Evolutionary conservation across 768 basidiomycete species (phyloP).

Genomic region (Leccinum uliginosum): DNA sequence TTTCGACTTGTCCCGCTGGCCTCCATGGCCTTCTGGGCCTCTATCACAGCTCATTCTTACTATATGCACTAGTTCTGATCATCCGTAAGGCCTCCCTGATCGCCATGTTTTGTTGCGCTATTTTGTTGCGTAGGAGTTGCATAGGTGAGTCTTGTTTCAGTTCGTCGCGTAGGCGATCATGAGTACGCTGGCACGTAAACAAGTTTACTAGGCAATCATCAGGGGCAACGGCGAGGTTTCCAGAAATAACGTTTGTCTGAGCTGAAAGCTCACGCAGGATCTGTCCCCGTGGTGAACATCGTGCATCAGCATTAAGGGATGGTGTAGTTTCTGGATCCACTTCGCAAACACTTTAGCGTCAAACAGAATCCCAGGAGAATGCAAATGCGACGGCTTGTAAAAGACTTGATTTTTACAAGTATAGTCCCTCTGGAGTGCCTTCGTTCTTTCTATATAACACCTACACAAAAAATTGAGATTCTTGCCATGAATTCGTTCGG

Average conservation of each 20-base stretch:
- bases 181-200: too few relatives aligned
- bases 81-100: too few relatives aligned
- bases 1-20: too few relatives aligned
- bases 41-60: too few relatives aligned
- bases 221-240: too few relatives aligned
- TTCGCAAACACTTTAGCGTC: not conserved
- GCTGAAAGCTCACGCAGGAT: not conserved
- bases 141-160: not conserved
- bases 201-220: too few relatives aligned
- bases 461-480: slow-evolving; percentile 32
- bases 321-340: not conserved
- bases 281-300: not conserved
- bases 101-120: too few relatives aligned
- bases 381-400: slow-evolving; percentile 1
- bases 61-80: too few relatives aligned
- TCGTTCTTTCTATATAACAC: slow-evolving; percentile 96
- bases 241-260: not conserved
- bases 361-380: not conserved
- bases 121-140: too few relatives aligned
- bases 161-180: too few relatives aligned
- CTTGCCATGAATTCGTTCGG: not conserved
- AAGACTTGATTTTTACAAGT: slow-evolving; percentile 47
- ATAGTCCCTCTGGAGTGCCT: slow-evolving; percentile 87
- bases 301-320: not conserved
- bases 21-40: too few relatives aligned